A percentile compares a stretch with the other conserved stretches of the same genome.
Evolutionary conservation across 2,329 filamentous ascomycete species (phyloP).

Genomic region (Ophiostoma ulmi): DNA sequence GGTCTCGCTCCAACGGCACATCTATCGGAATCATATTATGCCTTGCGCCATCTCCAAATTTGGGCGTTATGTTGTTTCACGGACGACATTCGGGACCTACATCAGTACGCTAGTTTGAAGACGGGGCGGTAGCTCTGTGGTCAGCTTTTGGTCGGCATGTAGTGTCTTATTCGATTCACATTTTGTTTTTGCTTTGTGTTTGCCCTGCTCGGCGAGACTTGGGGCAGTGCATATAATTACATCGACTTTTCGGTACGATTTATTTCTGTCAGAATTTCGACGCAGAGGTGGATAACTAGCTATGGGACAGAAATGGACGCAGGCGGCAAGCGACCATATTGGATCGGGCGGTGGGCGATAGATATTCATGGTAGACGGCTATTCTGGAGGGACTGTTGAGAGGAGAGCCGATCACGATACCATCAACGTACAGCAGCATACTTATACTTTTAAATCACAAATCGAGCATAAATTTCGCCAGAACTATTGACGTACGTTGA

Average conservation of each 20-base stretch:
- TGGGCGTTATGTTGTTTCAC: not conserved
- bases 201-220: not conserved
- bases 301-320: not conserved
- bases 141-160: not conserved
- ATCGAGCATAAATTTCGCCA: constrained; percentile 12
- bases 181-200: not conserved
- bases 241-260: not conserved
- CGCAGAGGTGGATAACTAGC: not conserved
- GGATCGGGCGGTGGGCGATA: not conserved
- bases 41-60: not conserved
- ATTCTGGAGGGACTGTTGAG: constrained; percentile 10
- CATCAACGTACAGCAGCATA: constrained; percentile 20
- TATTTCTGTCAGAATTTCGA: not conserved
- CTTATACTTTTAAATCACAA: constrained; percentile 16
- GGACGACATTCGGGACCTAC: not conserved
- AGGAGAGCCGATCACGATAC: constrained; percentile 22
- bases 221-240: not conserved
- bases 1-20: not conserved
- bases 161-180: not conserved
- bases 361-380: not conserved
- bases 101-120: not conserved
- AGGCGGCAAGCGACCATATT: not conserved
- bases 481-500: not conserved
- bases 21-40: not conserved
- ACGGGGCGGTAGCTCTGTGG: not conserved